Base-by-base conservation (phyloP, 805 yeast species). In the Wickerhamomyces xylosicus region DNA sequence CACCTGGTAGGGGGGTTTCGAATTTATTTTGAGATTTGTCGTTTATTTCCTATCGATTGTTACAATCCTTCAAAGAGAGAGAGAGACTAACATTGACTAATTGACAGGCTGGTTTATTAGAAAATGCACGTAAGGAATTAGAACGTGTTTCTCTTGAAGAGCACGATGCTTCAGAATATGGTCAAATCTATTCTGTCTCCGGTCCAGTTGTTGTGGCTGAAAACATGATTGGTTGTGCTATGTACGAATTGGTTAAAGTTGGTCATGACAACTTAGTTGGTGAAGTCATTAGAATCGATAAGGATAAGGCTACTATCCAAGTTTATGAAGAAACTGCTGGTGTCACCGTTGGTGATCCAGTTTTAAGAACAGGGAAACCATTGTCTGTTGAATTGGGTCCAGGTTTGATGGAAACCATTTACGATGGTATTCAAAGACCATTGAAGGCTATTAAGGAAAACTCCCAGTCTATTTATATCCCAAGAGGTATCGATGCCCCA, bases 291-390 rank as follows among this genome's bases (percentile, higher is more conserved):
- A 81, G 98, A 72, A 90, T 92, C 50, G 92, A 79, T 57, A 94
- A 79, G 47, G 98, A 92, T 61, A 90, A 89, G 66, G 96, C 97
- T 43, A 92, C 98, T 36, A 86, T 92, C 55, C 99, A 92, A 73
- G 98, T 92, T 41, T 92, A 92, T 64, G 99, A 92, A 70, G 99
- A 92, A 66, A 92, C 99, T 35, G 95, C 97, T 2, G 99, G 99
- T 69, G 92, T 92, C 42, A 90, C 97, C 35, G 97, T 92, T 35
- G 99, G 99, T 56, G 98, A 92, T 62, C 99, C 99, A 3, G 99
- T 92, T 39, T 69, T 85, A 56, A 81, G 98, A 70, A 92, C 98
- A 6, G 98, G 98, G 47, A 87, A 92, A 65, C 99, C 99, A n/a
- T 72, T 92, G 52, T 87, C 97, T 38, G 99, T 92, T 39, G 99